Conservation (phyloP, 148 eudicot genomes). For the Cornus kousa region DNA sequence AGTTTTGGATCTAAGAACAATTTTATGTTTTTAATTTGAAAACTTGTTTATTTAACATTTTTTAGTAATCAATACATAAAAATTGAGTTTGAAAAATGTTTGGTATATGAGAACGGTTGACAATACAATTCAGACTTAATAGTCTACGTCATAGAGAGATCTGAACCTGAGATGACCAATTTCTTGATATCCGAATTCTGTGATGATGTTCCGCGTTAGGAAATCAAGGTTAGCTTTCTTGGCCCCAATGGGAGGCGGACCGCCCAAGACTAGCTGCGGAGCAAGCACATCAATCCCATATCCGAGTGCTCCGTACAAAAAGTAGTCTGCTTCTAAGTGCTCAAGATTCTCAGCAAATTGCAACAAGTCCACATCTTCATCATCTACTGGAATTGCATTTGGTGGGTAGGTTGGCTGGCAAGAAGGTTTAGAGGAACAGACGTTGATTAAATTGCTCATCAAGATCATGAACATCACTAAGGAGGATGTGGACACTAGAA, state of each 20-base stretch:
- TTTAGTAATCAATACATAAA: too few species aligned
- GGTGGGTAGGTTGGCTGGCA: constrained; percentile 36
- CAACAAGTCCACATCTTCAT: constrained; percentile 39
- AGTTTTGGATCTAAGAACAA: too few species aligned
- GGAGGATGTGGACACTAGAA: neutral
- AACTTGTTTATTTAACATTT: too few species aligned
- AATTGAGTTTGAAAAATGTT: too few species aligned
- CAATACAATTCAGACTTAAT: too few species aligned
- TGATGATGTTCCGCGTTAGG: constrained; percentile 29
- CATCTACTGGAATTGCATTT: constrained; percentile 35
- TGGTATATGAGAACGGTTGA: too few species aligned
- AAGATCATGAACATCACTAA: neutral
- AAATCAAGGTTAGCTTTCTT: constrained; percentile 72
- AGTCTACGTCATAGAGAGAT: too few species aligned
- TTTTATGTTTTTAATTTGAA: too few species aligned
- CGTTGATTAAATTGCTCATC: neutral
- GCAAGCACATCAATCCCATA: constrained; percentile 60
- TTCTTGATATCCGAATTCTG: constrained; percentile 64
- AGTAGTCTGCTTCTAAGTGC: constrained; percentile 62
- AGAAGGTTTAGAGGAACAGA: neutral
- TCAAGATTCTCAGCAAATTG: constrained; percentile 73
- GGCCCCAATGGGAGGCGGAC: constrained; percentile 81
- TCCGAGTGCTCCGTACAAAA: constrained; percentile 61
- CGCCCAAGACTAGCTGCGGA: constrained; percentile 51
- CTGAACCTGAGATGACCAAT: constrained; percentile 75